Evolutionary conservation across 1,139 yeast genomes (phyloP).

Genomic region (Martiniozyma asiatica): DNA sequence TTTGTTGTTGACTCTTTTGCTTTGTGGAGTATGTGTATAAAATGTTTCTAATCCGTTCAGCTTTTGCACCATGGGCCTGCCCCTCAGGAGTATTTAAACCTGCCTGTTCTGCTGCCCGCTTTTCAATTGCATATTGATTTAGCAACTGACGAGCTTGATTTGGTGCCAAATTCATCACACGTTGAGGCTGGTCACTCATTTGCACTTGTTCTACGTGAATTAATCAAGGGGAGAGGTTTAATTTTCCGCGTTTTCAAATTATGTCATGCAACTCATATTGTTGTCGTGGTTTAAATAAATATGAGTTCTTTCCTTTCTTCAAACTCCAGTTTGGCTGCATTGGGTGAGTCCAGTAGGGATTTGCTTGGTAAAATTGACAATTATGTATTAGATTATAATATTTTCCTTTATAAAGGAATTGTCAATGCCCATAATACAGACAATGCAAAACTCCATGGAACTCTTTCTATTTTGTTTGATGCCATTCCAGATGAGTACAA

Average conservation of each 20-base stretch:
- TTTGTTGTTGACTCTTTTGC: conserved; percentile 22
- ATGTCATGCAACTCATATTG: no score
- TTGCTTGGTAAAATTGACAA: conserved; percentile 20
- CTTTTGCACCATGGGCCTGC: conserved; percentile 54
- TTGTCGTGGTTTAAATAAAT: neutral
- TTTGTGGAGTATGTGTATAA: conserved; percentile 23
- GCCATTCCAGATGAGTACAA: conserved; percentile 17
- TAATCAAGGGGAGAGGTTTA: no score
- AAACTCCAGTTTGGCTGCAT: conserved; percentile 1
- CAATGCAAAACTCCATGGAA: conserved; percentile 12
- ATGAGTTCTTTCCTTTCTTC: neutral
- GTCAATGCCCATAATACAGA: conserved; percentile 12
- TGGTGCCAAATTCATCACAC: conserved; percentile 6
- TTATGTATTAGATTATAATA: conserved; percentile 25
- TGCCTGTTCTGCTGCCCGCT: conserved; percentile 45
- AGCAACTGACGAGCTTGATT: conserved; percentile 51
- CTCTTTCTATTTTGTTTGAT: conserved; percentile 13
- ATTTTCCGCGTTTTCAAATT: no score
- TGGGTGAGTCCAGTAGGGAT: conserved; percentile 6
- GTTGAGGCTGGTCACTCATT: conserved; percentile 3
- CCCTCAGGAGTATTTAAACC: conserved; percentile 57
- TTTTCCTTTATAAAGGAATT: conserved; percentile 22
- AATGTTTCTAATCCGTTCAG: conserved; percentile 50
- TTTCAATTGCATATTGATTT: conserved; percentile 46
- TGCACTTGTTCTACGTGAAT: neutral